Conservation (phyloP, 2,329 filamentous ascomycete species). For the Stenocarpella maydis region DNA sequence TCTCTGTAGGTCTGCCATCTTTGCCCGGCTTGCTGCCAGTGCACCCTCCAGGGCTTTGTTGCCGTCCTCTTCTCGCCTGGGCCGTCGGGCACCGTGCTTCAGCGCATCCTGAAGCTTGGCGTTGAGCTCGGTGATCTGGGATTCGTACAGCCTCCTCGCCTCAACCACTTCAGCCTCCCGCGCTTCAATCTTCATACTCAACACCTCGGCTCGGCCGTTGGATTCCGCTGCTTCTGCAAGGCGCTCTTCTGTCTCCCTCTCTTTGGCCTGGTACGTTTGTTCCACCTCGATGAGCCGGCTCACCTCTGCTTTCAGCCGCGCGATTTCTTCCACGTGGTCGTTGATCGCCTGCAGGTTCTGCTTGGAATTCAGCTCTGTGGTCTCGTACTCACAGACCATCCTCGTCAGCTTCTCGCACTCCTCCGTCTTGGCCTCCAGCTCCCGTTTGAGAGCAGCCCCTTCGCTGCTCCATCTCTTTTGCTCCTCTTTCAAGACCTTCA, state of each 20-base stretch:
- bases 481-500: constrained; percentile 73
- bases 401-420: constrained; percentile 72
- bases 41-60: constrained; percentile 53
- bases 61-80: constrained; percentile 40
- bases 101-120: constrained; percentile 52
- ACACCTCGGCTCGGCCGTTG: constrained; percentile 64
- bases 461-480: constrained; percentile 71
- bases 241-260: constrained; percentile 65
- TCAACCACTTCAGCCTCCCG: constrained; percentile 57
- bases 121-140: constrained; percentile 58
- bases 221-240: constrained; percentile 66
- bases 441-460: constrained; percentile 62
- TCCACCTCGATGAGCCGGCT: constrained; percentile 67
- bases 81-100: constrained; percentile 34
- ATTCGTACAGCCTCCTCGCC: constrained; percentile 53
- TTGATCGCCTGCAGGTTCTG: constrained; percentile 72
- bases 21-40: constrained; percentile 60
- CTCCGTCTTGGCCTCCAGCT: constrained; percentile 63
- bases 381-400: constrained; percentile 74
- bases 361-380: constrained; percentile 69
- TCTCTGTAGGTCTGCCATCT: constrained; percentile 62
- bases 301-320: constrained; percentile 66
- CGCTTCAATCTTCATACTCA: constrained; percentile 65
- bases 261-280: constrained; percentile 69
- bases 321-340: constrained; percentile 66